phyloP scores from a whole-genome alignment of 345 rosid species.

The Mangifera indica region DNA sequence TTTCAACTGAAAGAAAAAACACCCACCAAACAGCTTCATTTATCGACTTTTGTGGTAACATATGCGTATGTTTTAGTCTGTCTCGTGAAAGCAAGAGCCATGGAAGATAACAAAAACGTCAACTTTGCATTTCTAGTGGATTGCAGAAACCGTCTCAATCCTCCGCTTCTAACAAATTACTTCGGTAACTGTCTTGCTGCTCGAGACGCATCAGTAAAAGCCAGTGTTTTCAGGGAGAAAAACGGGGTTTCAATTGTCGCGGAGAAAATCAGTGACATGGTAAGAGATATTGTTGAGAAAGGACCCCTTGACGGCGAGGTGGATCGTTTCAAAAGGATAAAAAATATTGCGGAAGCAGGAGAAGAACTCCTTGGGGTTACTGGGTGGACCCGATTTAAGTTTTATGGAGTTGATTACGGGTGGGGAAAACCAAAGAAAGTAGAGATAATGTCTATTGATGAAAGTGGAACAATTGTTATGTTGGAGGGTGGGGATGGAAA shows the following conservation, averaged over 20 bases:
- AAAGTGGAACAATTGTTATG: slow-evolving; percentile 11
- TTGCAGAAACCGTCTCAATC: slow-evolving; percentile 33
- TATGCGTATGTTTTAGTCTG: slow-evolving; percentile 29
- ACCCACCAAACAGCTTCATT: not conserved
- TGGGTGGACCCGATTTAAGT: slow-evolving; percentile 13
- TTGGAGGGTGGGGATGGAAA: slow-evolving; percentile 28
- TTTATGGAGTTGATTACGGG: slow-evolving; percentile 24
- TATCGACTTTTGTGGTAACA: slow-evolving; percentile 39
- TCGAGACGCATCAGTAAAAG: not conserved
- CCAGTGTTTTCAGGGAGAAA: slow-evolving; percentile 3
- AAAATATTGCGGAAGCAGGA: not conserved
- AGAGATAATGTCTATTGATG: slow-evolving; percentile 28
- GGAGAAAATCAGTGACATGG: slow-evolving; percentile 5
- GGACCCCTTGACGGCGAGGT: slow-evolving; percentile 9
- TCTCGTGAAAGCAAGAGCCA: slow-evolving; percentile 31
- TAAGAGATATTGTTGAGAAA: slow-evolving; percentile 13
- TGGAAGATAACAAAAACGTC: slow-evolving; percentile 1
- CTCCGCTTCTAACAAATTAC: slow-evolving; percentile 39
- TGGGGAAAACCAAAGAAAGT: slow-evolving; percentile 22
- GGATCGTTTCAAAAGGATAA: not conserved
- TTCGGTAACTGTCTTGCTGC: slow-evolving; percentile 40
- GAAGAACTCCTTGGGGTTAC: not conserved
- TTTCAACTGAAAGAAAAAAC: slow-evolving; percentile 10
- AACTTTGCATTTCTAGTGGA: slow-evolving; percentile 30
- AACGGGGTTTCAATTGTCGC: slow-evolving; percentile 10